Percentiles rank a stretch among this genome's conserved stretches.
These are phyloP conservation scores for Xylaria telfairii DNA, from an alignment of 495 filamentous ascomycete species.

Conservation along the genomic window DNA sequence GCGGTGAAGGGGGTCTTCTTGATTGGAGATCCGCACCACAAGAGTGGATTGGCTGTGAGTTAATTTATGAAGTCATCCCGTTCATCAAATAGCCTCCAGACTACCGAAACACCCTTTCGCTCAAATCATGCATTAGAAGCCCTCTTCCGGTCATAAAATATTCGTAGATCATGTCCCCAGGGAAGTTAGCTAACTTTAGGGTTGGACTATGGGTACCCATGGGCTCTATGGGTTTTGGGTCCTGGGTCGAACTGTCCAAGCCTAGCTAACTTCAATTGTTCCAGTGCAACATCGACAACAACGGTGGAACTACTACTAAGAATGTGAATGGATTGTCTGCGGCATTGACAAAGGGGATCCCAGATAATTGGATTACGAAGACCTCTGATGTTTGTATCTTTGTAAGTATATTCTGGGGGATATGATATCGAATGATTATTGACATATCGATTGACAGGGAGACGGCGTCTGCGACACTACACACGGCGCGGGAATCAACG, in stretches of 20 bases:
- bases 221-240: too few species aligned
- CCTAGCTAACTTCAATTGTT: neutral
- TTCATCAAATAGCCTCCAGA: neutral
- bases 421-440: neutral
- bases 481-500: neutral
- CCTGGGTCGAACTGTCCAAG: too few species aligned
- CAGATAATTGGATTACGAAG: conserved; percentile 15
- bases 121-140: neutral
- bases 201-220: too few species aligned
- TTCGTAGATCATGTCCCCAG: too few species aligned
- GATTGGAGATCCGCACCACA: conserved; percentile 7
- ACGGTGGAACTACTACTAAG: conserved; percentile 4
- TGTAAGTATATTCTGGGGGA: conserved; percentile 7
- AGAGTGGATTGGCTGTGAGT: neutral
- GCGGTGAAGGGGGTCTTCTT: conserved; percentile 22
- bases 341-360: neutral
- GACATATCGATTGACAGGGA: neutral
- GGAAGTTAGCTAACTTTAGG: too few species aligned
- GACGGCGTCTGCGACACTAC: conserved; percentile 17
- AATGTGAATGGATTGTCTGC: neutral
- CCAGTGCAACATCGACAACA: conserved; percentile 16
- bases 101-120: neutral
- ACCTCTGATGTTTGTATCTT: conserved; percentile 7
- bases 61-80: neutral
- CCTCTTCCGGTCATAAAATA: too few species aligned